Evolutionary conservation across 2,329 filamentous ascomycete species (phyloP).

Genomic region (Rhexocercosporidium sp.): DNA sequence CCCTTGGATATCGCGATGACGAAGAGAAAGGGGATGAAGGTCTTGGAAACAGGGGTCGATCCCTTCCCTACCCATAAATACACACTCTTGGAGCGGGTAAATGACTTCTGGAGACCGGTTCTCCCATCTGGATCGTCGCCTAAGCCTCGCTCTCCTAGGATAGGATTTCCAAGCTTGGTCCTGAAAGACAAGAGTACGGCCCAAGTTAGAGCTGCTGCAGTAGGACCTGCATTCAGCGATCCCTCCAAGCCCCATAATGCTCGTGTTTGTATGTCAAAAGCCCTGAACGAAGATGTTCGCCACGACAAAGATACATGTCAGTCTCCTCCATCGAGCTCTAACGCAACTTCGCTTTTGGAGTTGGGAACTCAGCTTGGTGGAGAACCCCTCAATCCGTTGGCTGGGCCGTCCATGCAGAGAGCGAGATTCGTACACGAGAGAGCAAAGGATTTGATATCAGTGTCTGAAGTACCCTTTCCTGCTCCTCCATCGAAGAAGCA

Average conservation of each 20-base stretch:
- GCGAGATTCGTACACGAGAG: neutral
- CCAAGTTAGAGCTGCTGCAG: neutral
- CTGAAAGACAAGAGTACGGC: neutral
- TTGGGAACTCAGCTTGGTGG: neutral
- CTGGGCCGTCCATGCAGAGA: conserved; percentile 1
- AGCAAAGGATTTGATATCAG: neutral
- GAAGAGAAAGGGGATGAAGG: neutral
- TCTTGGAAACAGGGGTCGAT: neutral
- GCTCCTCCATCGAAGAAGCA: neutral
- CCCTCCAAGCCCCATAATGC: neutral
- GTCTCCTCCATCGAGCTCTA: neutral
- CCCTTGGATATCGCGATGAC: neutral
- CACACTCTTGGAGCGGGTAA: neutral
- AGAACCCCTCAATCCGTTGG: neutral
- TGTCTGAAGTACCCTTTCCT: neutral
- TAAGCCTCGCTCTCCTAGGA: neutral
- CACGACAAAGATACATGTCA: neutral
- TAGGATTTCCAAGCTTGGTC: neutral
- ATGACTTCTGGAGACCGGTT: neutral
- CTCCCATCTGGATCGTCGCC: neutral
- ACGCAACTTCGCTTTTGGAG: neutral
- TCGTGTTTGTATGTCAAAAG: neutral
- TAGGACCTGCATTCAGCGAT: too few relatives aligned
- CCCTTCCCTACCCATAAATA: neutral
- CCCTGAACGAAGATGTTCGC: neutral